phyloP scores from a whole-genome alignment of 192 early-diverging fungal genomes.

The Podila minutissima region DNA sequence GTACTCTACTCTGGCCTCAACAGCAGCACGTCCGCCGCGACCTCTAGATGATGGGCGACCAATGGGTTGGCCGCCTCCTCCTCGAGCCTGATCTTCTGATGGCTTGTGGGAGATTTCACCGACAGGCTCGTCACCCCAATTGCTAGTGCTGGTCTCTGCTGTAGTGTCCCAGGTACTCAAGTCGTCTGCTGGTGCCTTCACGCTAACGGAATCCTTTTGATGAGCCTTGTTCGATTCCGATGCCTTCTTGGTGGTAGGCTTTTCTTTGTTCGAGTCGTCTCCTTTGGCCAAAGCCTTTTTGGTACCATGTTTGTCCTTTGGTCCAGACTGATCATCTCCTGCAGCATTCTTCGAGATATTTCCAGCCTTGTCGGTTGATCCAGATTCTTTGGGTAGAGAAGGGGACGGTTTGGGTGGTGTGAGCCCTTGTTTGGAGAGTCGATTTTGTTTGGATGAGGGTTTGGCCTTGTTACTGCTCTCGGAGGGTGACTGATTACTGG shows the following conservation, averaged over 20 bases:
- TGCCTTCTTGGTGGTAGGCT: not conserved
- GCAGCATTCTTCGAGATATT: not conserved
- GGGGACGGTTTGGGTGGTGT: not conserved
- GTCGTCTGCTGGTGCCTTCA: not conserved
- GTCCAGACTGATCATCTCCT: too few species aligned
- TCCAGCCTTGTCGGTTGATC: not conserved
- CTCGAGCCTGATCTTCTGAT: not conserved
- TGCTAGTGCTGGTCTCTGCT: not conserved
- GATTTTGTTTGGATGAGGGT: conserved; percentile 18
- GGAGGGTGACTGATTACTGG: conserved; percentile 5
- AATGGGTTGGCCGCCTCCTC: conserved; percentile 7
- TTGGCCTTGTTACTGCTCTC: conserved; percentile 10
- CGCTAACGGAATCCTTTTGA: not conserved
- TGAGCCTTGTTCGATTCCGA: not conserved
- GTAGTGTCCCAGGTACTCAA: not conserved
- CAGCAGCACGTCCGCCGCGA: conserved; percentile 26
- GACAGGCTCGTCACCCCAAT: not conserved
- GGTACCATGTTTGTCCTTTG: too few species aligned
- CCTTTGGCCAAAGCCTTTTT: too few species aligned
- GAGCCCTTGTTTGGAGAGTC: conserved; percentile 26
- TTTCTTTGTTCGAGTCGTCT: too few species aligned
- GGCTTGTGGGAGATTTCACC: conserved; percentile 8
- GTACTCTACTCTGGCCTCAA: conserved; percentile 60
- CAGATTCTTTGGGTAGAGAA: conserved; percentile 1
- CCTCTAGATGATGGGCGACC: conserved; percentile 34